Evolutionary conservation across 2,329 filamentous ascomycete species (phyloP).

Genomic region (Diaporthe citrichinensis): DNA sequence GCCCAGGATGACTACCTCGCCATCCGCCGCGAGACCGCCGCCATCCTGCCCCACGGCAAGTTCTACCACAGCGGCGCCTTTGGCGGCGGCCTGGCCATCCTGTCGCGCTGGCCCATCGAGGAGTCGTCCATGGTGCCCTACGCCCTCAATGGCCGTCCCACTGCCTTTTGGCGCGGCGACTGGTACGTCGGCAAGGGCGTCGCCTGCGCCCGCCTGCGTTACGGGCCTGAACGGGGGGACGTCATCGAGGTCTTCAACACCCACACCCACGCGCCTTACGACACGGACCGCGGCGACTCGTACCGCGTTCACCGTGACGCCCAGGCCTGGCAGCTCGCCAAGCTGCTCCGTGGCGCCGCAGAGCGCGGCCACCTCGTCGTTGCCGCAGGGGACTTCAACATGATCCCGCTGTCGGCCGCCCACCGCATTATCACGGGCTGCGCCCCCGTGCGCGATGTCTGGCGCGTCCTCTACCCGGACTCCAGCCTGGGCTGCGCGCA

Average conservation of each 20-base stretch:
- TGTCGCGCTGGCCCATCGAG: constrained; percentile 93
- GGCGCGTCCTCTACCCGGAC: constrained; percentile 86
- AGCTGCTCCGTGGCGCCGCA: constrained; percentile 85
- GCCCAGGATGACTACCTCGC: constrained; percentile 85
- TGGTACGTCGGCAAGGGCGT: constrained; percentile 98
- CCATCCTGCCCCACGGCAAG: constrained; percentile 89
- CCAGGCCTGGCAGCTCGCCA: constrained; percentile 95
- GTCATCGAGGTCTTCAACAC: constrained; percentile 93
- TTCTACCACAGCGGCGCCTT: constrained; percentile 94
- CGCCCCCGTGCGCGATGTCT: constrained; percentile 84
- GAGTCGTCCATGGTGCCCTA: constrained; percentile 90
- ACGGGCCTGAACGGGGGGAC: constrained; percentile 74
- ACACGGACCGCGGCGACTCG: constrained; percentile 79
- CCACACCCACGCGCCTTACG: constrained; percentile 91
- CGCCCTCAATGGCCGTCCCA: constrained; percentile 92
- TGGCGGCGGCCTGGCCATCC: constrained; percentile 88
- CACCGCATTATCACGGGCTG: constrained; percentile 86
- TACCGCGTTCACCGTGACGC: constrained; percentile 93
- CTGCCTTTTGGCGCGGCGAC: constrained; percentile 93
- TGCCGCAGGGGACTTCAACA: constrained; percentile 95
- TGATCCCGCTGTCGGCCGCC: constrained; percentile 88
- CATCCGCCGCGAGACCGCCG: constrained; percentile 79
- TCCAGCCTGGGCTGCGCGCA: constrained; percentile 83
- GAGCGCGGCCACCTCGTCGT: constrained; percentile 87
- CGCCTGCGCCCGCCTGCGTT: constrained; percentile 83